These are phyloP conservation scores for Bonia amplexicaulis DNA, from an alignment of 176 grass and related monocot genomes.

Conservation along the genomic window DNA sequence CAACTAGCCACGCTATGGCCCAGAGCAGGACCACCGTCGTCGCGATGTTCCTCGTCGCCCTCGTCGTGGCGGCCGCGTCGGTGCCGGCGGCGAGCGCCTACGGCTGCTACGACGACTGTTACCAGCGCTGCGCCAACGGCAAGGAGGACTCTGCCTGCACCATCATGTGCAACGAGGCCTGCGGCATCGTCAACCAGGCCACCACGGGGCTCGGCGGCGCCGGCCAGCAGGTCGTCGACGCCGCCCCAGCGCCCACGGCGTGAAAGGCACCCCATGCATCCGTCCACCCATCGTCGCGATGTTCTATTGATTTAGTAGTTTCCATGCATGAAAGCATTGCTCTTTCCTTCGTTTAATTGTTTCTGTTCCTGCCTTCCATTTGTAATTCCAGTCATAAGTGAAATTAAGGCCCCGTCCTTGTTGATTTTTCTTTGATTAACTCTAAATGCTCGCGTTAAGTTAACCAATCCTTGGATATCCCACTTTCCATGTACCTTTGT, in stretches of 20 bases:
- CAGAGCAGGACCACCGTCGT: conserved; percentile 13
- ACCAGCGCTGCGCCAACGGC: conserved; percentile 56
- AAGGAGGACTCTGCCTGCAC: conserved; percentile 39
- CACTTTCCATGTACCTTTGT: neutral
- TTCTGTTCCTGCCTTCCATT: neutral
- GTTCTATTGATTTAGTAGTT: neutral
- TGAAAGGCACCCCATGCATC: neutral
- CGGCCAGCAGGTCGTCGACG: neutral
- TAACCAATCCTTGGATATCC: neutral
- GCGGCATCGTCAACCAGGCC: neutral
- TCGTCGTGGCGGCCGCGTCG: conserved; percentile 3
- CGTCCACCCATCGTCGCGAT: neutral
- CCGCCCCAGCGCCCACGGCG: neutral
- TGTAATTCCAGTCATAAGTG: neutral
- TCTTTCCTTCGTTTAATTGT: neutral
- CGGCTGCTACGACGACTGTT: conserved; percentile 59
- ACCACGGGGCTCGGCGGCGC: neutral
- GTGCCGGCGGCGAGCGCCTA: conserved; percentile 24
- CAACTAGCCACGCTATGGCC: neutral
- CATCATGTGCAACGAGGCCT: conserved; percentile 55
- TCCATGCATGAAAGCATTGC: neutral
- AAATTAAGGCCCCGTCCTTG: neutral
- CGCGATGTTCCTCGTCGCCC: conserved; percentile 1
- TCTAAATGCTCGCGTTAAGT: neutral
- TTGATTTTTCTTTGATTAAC: neutral